phyloP scores from a whole-genome alignment of 225 moss, liverwort and hornwort genomes.

The Sphagnum contortum region DNA sequence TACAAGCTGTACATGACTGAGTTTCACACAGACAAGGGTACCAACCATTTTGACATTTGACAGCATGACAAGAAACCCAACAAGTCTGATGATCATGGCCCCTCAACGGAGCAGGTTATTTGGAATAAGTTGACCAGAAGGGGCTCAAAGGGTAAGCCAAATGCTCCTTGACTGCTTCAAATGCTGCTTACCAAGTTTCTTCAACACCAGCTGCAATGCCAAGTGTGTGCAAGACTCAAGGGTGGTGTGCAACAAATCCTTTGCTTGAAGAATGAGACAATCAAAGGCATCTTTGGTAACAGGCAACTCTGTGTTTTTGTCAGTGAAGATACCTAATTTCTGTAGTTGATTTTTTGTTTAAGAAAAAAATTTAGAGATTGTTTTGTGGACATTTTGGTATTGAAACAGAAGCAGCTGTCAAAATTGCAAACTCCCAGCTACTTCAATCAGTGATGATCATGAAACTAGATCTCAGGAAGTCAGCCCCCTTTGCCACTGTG shows the following conservation, averaged over 20 bases:
- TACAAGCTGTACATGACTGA: slow-evolving; percentile 60
- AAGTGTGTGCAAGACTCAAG: slow-evolving; percentile 22
- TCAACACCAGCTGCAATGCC: not conserved
- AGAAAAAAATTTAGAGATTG: no score
- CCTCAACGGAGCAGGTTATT: slow-evolving; percentile 25
- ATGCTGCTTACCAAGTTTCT: no score
- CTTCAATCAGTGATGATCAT: slow-evolving; percentile 62
- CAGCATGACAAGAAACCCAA: slow-evolving; percentile 18
- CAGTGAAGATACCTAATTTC: no score
- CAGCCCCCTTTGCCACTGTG: slow-evolving; percentile 68
- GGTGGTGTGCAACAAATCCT: slow-evolving; percentile 1
- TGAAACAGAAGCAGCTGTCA: slow-evolving; percentile 54
- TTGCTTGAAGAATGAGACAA: slow-evolving; percentile 15
- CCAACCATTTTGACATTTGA: slow-evolving; percentile 12
- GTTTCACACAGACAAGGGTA: slow-evolving; percentile 19
- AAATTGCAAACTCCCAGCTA: slow-evolving; percentile 76
- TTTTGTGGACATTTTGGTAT: not conserved
- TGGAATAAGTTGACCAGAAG: slow-evolving; percentile 63
- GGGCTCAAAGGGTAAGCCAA: slow-evolving; percentile 16
- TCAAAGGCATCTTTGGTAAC: not conserved
- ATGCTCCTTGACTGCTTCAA: no score
- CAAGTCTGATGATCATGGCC: slow-evolving; percentile 22
- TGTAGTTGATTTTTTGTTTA: no score
- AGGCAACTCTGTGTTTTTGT: no score
- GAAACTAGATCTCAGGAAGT: slow-evolving; percentile 61